Evolutionary conservation across 2,329 filamentous ascomycete genomes (phyloP).

Genomic region (Claviceps arundinis): DNA sequence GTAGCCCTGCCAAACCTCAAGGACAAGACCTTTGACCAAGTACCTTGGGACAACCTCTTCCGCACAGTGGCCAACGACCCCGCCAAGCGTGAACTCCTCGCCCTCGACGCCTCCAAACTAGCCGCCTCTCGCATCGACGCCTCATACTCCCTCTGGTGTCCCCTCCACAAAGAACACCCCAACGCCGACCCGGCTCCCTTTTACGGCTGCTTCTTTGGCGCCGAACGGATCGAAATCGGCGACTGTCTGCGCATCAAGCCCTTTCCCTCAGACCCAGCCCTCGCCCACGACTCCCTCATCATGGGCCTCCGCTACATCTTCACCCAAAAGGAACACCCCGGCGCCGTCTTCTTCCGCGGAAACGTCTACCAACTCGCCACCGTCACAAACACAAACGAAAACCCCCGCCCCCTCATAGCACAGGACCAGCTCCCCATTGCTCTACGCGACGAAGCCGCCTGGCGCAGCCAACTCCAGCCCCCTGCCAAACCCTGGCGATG

Average conservation of each 20-base stretch:
- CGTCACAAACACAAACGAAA: slow-evolving; percentile 12
- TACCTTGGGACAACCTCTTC: slow-evolving; percentile 29
- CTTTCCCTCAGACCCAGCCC: slow-evolving; percentile 22
- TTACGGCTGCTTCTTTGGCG: slow-evolving; percentile 37
- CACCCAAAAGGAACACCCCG: slow-evolving; percentile 22
- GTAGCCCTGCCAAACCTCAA: slow-evolving; percentile 22
- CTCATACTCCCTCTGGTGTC: slow-evolving; percentile 35
- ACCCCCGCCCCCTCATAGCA: slow-evolving; percentile 15
- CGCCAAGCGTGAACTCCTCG: slow-evolving; percentile 26
- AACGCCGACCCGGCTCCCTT: slow-evolving; percentile 23
- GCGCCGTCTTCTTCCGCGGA: slow-evolving; percentile 26
- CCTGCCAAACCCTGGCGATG: slow-evolving; percentile 23
- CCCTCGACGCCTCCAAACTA: slow-evolving; percentile 38
- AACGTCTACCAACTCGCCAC: slow-evolving; percentile 25
- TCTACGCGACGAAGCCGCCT: slow-evolving; percentile 25
- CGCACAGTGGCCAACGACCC: slow-evolving; percentile 19
- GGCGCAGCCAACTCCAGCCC: slow-evolving; percentile 23
- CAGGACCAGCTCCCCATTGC: slow-evolving; percentile 28
- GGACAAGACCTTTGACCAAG: slow-evolving; percentile 25
- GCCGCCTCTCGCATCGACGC: slow-evolving; percentile 35
- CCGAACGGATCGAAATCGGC: slow-evolving; percentile 33
- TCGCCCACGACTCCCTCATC: slow-evolving; percentile 18
- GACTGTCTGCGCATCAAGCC: slow-evolving; percentile 36
- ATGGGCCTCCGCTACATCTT: slow-evolving; percentile 29
- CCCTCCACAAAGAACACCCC: slow-evolving; percentile 16